phyloP scores from a whole-genome alignment of 352 stramenopile genomes.

The Aphanomyces astaci region DNA sequence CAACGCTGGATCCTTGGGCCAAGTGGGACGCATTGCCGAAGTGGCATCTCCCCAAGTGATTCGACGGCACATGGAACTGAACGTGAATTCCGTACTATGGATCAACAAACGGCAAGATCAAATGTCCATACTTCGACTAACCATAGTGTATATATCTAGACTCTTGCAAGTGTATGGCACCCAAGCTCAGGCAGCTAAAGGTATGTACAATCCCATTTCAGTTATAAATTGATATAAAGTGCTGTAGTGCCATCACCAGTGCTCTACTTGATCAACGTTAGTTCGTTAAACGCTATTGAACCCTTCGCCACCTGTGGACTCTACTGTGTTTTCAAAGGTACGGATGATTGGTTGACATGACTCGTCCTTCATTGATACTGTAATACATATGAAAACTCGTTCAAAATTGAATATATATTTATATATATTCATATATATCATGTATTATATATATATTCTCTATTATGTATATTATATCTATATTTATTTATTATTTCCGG shows the following conservation, averaged over 20 bases:
- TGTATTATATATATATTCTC: too few species aligned
- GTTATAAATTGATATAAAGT: slow-evolving; percentile 20
- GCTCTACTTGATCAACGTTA: slow-evolving; percentile 68
- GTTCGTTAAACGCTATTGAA: slow-evolving; percentile 73
- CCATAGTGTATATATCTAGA: slow-evolving; percentile 16
- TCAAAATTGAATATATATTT: too few species aligned
- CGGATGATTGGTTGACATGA: background rate
- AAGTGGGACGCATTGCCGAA: slow-evolving; percentile 52
- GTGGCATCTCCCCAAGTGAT: slow-evolving; percentile 37
- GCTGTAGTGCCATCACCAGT: slow-evolving; percentile 25
- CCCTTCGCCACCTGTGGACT: slow-evolving; percentile 67
- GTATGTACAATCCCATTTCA: background rate
- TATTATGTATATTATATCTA: too few species aligned
- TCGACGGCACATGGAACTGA: slow-evolving; percentile 63
- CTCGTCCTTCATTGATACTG: background rate
- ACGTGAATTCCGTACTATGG: slow-evolving; percentile 78
- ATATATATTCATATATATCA: too few species aligned
- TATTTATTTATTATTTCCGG: background rate
- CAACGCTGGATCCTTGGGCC: slow-evolving; percentile 75
- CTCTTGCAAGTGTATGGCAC: slow-evolving; percentile 58
- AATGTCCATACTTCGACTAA: too few species aligned
- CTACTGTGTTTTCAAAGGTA: slow-evolving; percentile 74
- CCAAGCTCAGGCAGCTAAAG: too few species aligned
- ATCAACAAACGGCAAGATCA: slow-evolving; percentile 51
- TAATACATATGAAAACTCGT: background rate